phyloP scores from a whole-genome alignment of 805 yeast genomes.

The Ogataea henricii region DNA sequence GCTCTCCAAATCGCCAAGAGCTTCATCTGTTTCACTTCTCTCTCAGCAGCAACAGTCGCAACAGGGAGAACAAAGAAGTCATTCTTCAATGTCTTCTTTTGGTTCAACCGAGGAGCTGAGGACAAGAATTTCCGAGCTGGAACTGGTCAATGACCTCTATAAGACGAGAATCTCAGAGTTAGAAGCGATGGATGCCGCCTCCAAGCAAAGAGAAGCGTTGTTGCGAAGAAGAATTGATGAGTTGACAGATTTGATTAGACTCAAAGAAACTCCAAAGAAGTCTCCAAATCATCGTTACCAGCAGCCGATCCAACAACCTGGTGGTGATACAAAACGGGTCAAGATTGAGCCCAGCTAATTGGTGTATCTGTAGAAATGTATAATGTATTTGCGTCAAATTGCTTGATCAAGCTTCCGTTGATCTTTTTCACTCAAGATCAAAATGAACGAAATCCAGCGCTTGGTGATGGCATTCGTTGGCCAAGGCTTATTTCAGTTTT shows the following conservation, averaged over 20 bases:
- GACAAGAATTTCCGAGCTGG: slow-evolving; percentile 84
- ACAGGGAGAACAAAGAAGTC: slow-evolving; percentile 19
- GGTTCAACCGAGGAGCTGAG: slow-evolving; percentile 43
- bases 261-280: slow-evolving; percentile 15
- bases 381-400: slow-evolving; percentile 4
- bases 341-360: slow-evolving; percentile 19
- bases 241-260: slow-evolving; percentile 21
- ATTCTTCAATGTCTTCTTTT: slow-evolving; percentile 16
- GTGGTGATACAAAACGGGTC: slow-evolving; percentile 23
- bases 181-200: slow-evolving; percentile 66
- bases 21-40: slow-evolving; percentile 4
- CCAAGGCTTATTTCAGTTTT: too few species aligned
- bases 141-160: slow-evolving; percentile 86
- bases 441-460: neutral
- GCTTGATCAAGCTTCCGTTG: neutral
- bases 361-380: slow-evolving; percentile 4
- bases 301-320: slow-evolving; percentile 14
- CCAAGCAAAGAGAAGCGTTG: slow-evolving; percentile 50
- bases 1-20: slow-evolving; percentile 12
- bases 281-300: slow-evolving; percentile 12
- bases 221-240: slow-evolving; percentile 53
- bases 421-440: neutral
- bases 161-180: slow-evolving; percentile 80
- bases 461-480: too few species aligned
- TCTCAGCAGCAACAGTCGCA: slow-evolving; percentile 16